These are phyloP conservation scores for Setomelanomma holmii DNA, from an alignment of 2,329 filamentous ascomycete species.

Conservation along the genomic window DNA sequence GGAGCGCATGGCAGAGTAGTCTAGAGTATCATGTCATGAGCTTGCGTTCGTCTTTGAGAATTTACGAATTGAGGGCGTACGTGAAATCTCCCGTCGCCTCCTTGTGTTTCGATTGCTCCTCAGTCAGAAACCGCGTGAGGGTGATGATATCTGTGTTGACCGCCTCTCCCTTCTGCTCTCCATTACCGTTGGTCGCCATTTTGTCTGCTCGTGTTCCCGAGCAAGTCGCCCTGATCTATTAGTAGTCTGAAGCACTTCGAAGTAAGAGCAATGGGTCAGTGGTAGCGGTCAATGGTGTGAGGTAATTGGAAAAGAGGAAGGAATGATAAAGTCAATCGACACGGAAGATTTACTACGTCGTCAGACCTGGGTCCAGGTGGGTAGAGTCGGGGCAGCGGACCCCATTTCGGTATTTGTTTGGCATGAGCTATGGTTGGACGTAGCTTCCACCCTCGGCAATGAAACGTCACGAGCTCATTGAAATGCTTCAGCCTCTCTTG, in stretches of 20 bases:
- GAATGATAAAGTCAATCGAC: slow-evolving; percentile 12
- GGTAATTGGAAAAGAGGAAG: slow-evolving; percentile 6
- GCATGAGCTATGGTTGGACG: slow-evolving; percentile 33
- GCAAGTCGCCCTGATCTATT: not conserved
- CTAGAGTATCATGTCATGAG: slow-evolving; percentile 54
- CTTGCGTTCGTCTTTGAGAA: not conserved
- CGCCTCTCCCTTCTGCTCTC: slow-evolving; percentile 57
- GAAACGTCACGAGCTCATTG: slow-evolving; percentile 36
- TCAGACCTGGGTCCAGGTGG: slow-evolving; percentile 43
- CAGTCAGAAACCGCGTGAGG: slow-evolving; percentile 91
- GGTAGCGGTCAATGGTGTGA: slow-evolving; percentile 6
- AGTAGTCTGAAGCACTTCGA: too few species aligned
- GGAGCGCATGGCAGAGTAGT: slow-evolving; percentile 93
- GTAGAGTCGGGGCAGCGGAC: slow-evolving; percentile 48
- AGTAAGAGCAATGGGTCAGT: too few species aligned
- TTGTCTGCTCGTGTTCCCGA: slow-evolving; percentile 6
- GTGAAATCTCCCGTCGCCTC: slow-evolving; percentile 99
- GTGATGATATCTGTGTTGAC: slow-evolving; percentile 97
- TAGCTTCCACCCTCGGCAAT: slow-evolving; percentile 41
- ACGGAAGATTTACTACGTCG: slow-evolving; percentile 33
- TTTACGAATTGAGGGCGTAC: slow-evolving; percentile 61
- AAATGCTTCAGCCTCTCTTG: slow-evolving; percentile 16
- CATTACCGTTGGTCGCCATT: slow-evolving; percentile 51
- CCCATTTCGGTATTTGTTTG: slow-evolving; percentile 42
- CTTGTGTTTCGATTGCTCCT: slow-evolving; percentile 91